Base-by-base conservation (phyloP, 2,329 filamentous ascomycete species). In the Talaromyces sp. region DNA sequence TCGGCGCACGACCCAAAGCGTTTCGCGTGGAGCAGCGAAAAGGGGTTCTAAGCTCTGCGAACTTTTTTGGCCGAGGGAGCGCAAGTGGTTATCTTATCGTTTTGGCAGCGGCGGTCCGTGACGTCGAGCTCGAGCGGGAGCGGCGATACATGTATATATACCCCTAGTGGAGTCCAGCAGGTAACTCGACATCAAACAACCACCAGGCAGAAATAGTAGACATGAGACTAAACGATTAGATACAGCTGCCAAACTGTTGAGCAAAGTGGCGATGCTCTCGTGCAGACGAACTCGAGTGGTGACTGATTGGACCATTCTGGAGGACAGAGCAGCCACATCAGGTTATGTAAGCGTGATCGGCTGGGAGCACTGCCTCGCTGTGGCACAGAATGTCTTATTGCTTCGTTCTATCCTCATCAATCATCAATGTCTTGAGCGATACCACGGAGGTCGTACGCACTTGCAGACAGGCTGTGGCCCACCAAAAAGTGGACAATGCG, bases 51-150 rank as follows among this genome's bases (percentile, higher is more conserved):
- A 29, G 13, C 3, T 51, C 47, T 27, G 53, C 11, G 47, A 22
- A 38, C 29, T 36, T 36, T 22, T 22, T 36, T n/a, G 56, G 10
- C 15, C 25, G 36, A 43, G 56, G 13, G 54, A 38, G 29, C 15
- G 17, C 3, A 17, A 27, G 19, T 38, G 22, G 45, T 54, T 31
- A 63, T 54, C 61, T 63, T 63, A 63, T 63, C 61, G 49, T 34
- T 45, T 53, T 60, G 31, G 53, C n/a, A 36, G 31, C 31, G 15
- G 31, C 31, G 22, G 36, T 34, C 36, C 54, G 56, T 59, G 56
- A 59, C 56, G 56, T 59, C 56, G 54, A 19, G 27, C 47, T 25
- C n/a, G 31, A 36, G 29, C 36, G 38, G 47, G 8, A 59, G 34
- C 56, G 6, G 56, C 36, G 34, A 45, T n/a, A 29, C 22, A 13